Evolutionary conservation across 371 early-diverging fungal species (phyloP).

Genomic region (Lichtheimia ornata): DNA sequence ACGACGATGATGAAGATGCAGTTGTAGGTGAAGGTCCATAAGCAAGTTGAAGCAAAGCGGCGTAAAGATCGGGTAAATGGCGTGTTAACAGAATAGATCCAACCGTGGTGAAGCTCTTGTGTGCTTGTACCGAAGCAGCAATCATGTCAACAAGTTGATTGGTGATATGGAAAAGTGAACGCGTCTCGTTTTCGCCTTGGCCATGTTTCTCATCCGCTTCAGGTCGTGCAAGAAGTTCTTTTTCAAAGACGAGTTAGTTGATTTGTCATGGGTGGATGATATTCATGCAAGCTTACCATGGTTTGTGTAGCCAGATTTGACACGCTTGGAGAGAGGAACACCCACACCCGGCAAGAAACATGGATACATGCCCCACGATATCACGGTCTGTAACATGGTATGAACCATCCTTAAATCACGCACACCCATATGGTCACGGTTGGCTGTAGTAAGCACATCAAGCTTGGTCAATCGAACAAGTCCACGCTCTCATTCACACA

Average conservation of each 20-base stretch:
- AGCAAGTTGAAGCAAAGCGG: conserved; percentile 66
- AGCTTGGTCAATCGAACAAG: not conserved
- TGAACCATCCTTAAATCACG: conserved; percentile 65
- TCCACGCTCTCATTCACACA: not conserved
- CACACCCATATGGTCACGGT: conserved; percentile 57
- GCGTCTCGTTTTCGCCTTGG: not conserved
- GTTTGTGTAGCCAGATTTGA: conserved; percentile 53
- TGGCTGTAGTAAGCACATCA: conserved; percentile 1
- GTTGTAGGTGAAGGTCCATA: conserved; percentile 57
- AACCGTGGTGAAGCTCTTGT: conserved; percentile 55
- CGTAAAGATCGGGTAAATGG: conserved; percentile 67
- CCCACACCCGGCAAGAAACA: conserved; percentile 69
- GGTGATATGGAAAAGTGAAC: conserved; percentile 11
- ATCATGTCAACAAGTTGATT: conserved; percentile 30
- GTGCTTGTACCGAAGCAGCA: conserved; percentile 14
- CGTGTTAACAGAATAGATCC: conserved; percentile 56
- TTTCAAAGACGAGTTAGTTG: not conserved
- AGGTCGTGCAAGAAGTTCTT: conserved; percentile 13
- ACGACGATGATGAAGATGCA: not conserved
- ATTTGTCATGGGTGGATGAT: not conserved
- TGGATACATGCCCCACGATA: conserved; percentile 74
- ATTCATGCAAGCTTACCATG: conserved; percentile 28
- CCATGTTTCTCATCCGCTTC: not conserved
- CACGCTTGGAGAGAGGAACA: conserved; percentile 62
- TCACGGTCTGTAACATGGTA: conserved; percentile 64